Evolutionary conservation across 2,329 filamentous ascomycete genomes (phyloP).

Genomic region (Calonectria naviculata): DNA sequence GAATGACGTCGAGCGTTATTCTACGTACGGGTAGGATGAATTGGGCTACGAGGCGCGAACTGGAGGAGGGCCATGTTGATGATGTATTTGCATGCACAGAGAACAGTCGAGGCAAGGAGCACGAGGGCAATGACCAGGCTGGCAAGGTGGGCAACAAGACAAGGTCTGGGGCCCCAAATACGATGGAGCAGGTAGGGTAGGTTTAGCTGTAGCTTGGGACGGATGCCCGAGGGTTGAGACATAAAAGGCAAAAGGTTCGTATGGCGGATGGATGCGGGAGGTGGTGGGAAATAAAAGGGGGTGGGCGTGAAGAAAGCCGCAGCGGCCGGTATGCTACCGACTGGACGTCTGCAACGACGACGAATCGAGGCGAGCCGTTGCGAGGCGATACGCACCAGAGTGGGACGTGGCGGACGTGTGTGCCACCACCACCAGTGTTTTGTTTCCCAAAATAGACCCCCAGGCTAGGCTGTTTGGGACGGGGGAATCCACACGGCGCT

Average conservation of each 20-base stretch:
- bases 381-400: conserved; percentile 8
- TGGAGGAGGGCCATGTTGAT: background rate
- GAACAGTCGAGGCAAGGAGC: background rate
- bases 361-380: conserved; percentile 8
- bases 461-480: background rate
- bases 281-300: conserved; percentile 9
- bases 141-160: background rate
- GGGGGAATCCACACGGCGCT: background rate
- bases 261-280: background rate
- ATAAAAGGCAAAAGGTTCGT: background rate
- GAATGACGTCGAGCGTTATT: background rate
- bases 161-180: background rate
- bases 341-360: background rate
- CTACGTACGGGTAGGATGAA: background rate
- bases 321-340: conserved; percentile 7
- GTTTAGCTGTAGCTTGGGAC: background rate
- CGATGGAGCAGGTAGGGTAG: background rate
- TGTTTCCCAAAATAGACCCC: conserved; percentile 1
- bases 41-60: background rate
- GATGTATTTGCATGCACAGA: background rate
- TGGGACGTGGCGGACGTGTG: conserved; percentile 6
- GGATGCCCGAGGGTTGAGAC: background rate
- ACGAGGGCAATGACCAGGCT: background rate
- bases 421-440: background rate
- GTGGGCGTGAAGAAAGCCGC: background rate